A percentile compares a stretch with the other conserved stretches of the same genome.
Evolutionary conservation across 176 grass and related monocot genomes (phyloP).

Genomic region (Oryza rufipogon): DNA sequence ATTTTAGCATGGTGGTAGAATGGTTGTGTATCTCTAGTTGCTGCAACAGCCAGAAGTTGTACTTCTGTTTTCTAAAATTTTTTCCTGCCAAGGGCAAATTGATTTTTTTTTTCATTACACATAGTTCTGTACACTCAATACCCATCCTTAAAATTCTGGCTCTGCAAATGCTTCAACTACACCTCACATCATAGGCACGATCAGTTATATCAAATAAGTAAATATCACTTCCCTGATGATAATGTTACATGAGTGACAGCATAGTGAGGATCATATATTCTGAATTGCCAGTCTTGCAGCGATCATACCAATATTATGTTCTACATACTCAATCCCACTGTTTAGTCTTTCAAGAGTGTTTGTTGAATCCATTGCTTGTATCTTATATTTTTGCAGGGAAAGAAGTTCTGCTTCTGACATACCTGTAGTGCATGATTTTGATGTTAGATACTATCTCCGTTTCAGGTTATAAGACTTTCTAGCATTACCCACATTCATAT

Average conservation of each 20-base stretch:
- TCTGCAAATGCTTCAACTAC: neutral
- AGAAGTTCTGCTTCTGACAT: constrained; percentile 76
- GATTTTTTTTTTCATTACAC: neutral
- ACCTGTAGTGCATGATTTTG: constrained; percentile 54
- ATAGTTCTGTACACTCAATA: neutral
- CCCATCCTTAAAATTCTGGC: constrained; percentile 14
- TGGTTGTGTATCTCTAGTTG: no score
- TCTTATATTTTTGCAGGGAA: constrained; percentile 70
- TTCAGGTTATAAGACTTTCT: no score
- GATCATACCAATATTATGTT: constrained; percentile 77
- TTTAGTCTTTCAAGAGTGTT: constrained; percentile 72
- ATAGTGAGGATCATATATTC: constrained; percentile 53
- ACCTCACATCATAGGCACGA: constrained; percentile 21
- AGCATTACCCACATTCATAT: no score
- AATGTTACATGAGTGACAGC: constrained; percentile 6
- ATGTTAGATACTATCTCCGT: constrained; percentile 26
- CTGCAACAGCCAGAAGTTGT: no score
- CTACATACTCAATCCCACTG: constrained; percentile 57
- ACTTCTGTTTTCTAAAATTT: neutral
- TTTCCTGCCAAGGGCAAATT: neutral
- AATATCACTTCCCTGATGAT: constrained; percentile 14
- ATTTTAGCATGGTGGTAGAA: no score
- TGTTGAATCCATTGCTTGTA: constrained; percentile 78
- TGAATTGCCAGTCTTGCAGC: constrained; percentile 90
- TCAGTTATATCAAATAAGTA: constrained; percentile 22